Base-by-base conservation (phyloP, 495 filamentous ascomycete genomes). In the Lophiostoma macrostomum region DNA sequence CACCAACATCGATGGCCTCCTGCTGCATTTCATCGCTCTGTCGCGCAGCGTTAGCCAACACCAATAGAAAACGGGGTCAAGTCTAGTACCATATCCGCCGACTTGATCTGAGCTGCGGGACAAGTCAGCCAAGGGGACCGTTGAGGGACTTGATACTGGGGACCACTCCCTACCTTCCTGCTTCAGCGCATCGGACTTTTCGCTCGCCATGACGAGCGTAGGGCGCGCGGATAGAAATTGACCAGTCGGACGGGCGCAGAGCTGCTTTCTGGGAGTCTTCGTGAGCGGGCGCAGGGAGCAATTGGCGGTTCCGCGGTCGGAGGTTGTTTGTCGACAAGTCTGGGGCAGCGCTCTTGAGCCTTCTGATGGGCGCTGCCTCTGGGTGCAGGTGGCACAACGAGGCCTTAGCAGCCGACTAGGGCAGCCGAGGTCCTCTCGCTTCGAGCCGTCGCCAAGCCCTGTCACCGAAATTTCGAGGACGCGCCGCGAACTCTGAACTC, bases 1-100 rank as follows among this genome's bases (percentile, higher is more conserved):
- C 85, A 96, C 91, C 88, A 68, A 96, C 83, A 74, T 95, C 89
- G 58, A 97, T 82, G 23, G 85, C 90, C 69, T 95, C 90, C 61
- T 87, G 83, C 65, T 95, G 88, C 94, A 97, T 95, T 53, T 96
- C 91, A 58, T 97, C 93, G 51, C 82, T 89, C 93, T 96, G 38
- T 58, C 5, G 42, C 13, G 25, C 42, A 22, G 20, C 10, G 38
- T 57, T 38, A 50, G 59, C 27, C 12, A 34, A 23, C 32, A 12
- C 27, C 4, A 46, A 30, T 19, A 22, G 18, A 18, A 5, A 45
- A 39, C 12, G n/a, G 28, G 19, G 11, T 23, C 13, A 32, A 29
- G 29, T 14, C 18, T 31, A 44, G 36, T 80, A 97, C 93, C 93
- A 98, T 98, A 63, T 98, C 93, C 42, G 88, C 91, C 46, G 90